Evolutionary conservation across 257 asterid species (phyloP).

Genomic region (Solanum bulbocastanum): DNA sequence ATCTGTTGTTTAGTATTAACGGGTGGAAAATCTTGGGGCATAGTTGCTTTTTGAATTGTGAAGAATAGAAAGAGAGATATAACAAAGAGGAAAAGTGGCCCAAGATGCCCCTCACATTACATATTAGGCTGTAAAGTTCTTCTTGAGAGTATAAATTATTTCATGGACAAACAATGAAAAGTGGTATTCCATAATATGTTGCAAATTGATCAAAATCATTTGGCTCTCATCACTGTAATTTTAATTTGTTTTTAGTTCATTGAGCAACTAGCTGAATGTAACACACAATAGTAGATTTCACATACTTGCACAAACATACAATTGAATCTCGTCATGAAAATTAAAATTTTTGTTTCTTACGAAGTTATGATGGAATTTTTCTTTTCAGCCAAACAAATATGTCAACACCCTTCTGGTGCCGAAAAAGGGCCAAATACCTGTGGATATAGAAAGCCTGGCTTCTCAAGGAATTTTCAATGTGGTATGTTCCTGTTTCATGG

Average conservation of each 20-base stretch:
- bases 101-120: background rate
- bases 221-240: background rate
- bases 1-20: background rate
- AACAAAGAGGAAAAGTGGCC: background rate
- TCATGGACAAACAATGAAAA: background rate
- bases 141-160: background rate
- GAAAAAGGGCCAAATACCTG: slow-evolving; percentile 54
- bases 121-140: background rate
- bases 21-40: background rate
- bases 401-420: slow-evolving; percentile 76
- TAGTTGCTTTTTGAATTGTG: background rate
- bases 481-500: slow-evolving; percentile 30
- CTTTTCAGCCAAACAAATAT: slow-evolving; percentile 63
- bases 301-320: background rate
- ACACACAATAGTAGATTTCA: background rate
- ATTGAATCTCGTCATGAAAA: background rate
- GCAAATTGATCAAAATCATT: background rate
- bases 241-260: background rate
- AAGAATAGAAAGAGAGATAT: background rate
- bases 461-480: slow-evolving; percentile 57
- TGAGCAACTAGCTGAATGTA: background rate
- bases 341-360: background rate
- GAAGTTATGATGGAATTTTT: slow-evolving; percentile 6
- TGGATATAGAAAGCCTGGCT: slow-evolving; percentile 42
- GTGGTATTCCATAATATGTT: background rate